Percentiles rank a stretch among this genome's conserved stretches.
Conservation (phyloP, 1,139 yeast genomes). For the Pichia terricola region DNA sequence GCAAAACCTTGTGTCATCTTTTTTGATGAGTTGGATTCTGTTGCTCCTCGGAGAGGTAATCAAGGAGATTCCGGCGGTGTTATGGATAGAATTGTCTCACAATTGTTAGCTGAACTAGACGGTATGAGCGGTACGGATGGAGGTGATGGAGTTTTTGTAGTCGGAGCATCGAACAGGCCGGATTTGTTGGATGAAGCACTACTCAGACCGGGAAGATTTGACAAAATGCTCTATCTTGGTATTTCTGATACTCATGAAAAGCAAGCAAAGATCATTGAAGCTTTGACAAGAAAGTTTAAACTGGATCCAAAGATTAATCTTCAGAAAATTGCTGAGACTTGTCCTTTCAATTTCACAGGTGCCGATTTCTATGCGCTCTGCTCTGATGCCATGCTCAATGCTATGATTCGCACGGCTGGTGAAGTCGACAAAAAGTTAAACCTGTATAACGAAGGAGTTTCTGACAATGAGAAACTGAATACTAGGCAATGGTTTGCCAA, state of each 20-base stretch:
- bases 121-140: constrained; percentile 78
- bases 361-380: constrained; percentile 96
- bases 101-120: constrained; percentile 84
- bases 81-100: constrained; percentile 96
- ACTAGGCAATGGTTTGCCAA: constrained; percentile 92
- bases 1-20: constrained; percentile 96
- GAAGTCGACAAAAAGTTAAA: constrained; percentile 62
- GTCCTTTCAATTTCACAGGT: constrained; percentile 89
- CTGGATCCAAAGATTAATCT: constrained; percentile 55
- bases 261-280: constrained; percentile 77
- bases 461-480: constrained; percentile 32
- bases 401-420: constrained; percentile 83
- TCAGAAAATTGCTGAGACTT: constrained; percentile 48
- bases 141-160: constrained; percentile 85
- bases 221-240: constrained; percentile 87
- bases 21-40: constrained; percentile 94
- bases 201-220: constrained; percentile 91
- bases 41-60: constrained; percentile 95
- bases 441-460: constrained; percentile 34
- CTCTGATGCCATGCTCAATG: constrained; percentile 89
- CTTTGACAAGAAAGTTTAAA: constrained; percentile 77
- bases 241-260: constrained; percentile 86
- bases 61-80: constrained; percentile 99
- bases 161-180: constrained; percentile 95
- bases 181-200: constrained; percentile 90